phyloP scores from a whole-genome alignment of 1,139 yeast species.

The Wickerhamomyces sp. region DNA sequence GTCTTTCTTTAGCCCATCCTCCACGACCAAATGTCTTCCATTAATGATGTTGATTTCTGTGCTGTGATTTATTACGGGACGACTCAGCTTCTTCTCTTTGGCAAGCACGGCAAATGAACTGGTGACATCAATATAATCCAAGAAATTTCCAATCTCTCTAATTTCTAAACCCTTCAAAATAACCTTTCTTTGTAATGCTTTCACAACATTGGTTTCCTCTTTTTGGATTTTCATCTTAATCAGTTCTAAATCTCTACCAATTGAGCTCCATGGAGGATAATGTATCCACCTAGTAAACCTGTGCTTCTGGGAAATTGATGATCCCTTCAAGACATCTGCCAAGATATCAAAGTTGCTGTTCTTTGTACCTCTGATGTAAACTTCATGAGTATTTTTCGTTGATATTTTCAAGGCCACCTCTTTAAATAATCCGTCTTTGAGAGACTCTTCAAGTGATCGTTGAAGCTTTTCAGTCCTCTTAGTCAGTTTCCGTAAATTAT shows the following conservation, averaged over 20 bases:
- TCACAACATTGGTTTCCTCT: constrained; percentile 28
- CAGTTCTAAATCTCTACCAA: constrained; percentile 29
- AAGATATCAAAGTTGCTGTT: constrained; percentile 7
- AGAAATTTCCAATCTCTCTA: constrained; percentile 26
- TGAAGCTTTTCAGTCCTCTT: constrained; percentile 27
- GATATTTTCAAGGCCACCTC: constrained; percentile 15
- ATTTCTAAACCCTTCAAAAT: constrained; percentile 25
- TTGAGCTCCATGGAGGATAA: constrained; percentile 30
- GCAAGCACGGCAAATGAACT: constrained; percentile 72
- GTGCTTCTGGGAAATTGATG: constrained; percentile 23
- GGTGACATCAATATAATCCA: constrained; percentile 71
- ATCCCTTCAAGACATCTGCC: constrained; percentile 4
- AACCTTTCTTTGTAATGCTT: constrained; percentile 25
- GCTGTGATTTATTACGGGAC: constrained; percentile 59
- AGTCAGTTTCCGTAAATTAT: constrained; percentile 29
- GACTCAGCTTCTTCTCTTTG: constrained; percentile 51
- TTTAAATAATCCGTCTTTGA: constrained; percentile 16
- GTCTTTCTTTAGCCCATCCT: constrained; percentile 51
- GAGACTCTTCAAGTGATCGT: constrained; percentile 18
- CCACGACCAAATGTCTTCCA: constrained; percentile 91
- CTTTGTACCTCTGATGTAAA: constrained; percentile 14
- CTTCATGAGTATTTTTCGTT: constrained; percentile 12
- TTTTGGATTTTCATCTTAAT: constrained; percentile 21
- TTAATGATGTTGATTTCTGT: constrained; percentile 40
- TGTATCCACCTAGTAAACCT: constrained; percentile 29